phyloP scores from a whole-genome alignment of 1,284 basidiomycete species.

The Melampsora allii-populina region DNA sequence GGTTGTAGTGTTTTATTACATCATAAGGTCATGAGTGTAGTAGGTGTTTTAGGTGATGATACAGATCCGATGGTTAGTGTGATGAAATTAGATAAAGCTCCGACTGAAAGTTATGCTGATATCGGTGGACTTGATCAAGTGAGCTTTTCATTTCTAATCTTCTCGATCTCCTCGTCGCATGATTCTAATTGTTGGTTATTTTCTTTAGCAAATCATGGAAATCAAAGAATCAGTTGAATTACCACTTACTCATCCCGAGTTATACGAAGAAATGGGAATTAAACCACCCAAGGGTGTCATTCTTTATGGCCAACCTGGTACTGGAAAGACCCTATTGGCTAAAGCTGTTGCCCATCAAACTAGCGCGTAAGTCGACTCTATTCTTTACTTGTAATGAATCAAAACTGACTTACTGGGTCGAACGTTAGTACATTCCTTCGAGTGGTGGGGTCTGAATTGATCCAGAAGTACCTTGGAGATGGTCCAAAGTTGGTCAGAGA shows the following conservation, averaged over 20 bases:
- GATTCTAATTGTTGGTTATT: neutral
- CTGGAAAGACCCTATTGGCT: slow-evolving; percentile 95
- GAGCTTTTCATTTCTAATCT: slow-evolving; percentile 71
- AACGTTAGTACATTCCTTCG: slow-evolving; percentile 85
- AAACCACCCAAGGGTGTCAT: slow-evolving; percentile 99
- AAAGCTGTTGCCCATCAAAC: slow-evolving; percentile 99
- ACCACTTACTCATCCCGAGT: slow-evolving; percentile 93
- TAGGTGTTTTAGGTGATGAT: slow-evolving; percentile 94
- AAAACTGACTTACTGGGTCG: neutral
- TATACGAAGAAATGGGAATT: slow-evolving; percentile 99
- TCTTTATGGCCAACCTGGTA: slow-evolving; percentile 96
- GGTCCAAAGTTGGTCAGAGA: slow-evolving; percentile 59
- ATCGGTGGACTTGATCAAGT: slow-evolving; percentile 95
- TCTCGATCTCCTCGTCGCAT: slow-evolving; percentile 35
- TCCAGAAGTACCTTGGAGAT: slow-evolving; percentile 98
- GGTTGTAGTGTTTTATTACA: slow-evolving; percentile 93
- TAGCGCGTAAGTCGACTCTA: slow-evolving; percentile 32
- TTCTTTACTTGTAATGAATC: neutral
- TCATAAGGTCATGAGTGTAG: slow-evolving; percentile 92
- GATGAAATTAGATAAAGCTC: slow-evolving; percentile 65
- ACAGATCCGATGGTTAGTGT: slow-evolving; percentile 96
- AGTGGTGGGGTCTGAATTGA: slow-evolving; percentile 95
- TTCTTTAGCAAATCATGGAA: slow-evolving; percentile 23
- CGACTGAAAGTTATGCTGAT: slow-evolving; percentile 97
- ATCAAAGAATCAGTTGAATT: slow-evolving; percentile 92